Conservation (phyloP, 371 early-diverging fungal genomes). For the Umbelopsis sp. region DNA sequence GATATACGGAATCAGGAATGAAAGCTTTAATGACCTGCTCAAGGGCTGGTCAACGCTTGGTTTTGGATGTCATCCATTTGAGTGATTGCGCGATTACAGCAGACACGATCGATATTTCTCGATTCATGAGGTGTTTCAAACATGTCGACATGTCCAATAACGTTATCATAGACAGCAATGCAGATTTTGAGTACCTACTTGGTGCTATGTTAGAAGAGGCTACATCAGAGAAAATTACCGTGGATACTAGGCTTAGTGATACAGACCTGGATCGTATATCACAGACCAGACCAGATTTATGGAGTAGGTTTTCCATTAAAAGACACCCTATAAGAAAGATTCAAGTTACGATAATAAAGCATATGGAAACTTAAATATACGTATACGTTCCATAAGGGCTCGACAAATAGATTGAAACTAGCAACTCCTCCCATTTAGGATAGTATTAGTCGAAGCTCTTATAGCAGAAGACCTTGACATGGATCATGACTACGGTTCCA, state of each 20-base stretch:
- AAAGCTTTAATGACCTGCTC: not conserved
- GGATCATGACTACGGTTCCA: no score
- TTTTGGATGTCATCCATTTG: not conserved
- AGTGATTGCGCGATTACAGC: slow-evolving; percentile 3
- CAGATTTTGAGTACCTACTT: not conserved
- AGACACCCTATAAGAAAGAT: not conserved
- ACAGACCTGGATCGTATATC: not conserved
- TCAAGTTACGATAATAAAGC: not conserved
- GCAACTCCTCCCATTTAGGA: no score
- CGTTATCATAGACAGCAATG: not conserved
- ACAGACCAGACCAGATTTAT: slow-evolving; percentile 4
- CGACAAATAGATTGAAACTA: no score
- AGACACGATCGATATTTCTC: not conserved
- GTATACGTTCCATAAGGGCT: no score
- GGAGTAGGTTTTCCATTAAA: not conserved
- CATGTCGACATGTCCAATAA: not conserved
- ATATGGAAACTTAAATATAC: not conserved
- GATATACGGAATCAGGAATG: not conserved
- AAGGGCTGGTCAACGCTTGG: not conserved
- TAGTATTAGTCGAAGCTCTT: no score
- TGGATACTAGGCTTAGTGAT: not conserved
- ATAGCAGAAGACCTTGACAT: no score
- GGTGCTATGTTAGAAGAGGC: not conserved
- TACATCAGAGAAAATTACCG: not conserved
- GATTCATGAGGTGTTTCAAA: not conserved